Evolutionary conservation across 2,329 filamentous ascomycete species (phyloP).

Genomic region (Colletotrichum sp.): DNA sequence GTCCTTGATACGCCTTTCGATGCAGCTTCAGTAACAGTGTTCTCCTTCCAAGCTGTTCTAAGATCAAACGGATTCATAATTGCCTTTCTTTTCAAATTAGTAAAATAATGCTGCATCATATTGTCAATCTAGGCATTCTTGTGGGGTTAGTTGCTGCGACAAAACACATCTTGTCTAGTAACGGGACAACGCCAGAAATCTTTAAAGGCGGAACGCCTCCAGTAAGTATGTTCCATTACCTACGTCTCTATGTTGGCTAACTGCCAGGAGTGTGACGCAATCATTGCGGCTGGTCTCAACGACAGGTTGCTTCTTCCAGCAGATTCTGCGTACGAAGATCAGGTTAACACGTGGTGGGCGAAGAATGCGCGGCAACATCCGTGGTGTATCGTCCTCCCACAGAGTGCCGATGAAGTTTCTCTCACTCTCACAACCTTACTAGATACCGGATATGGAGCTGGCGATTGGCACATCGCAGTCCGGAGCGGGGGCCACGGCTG

Average conservation of each 20-base stretch:
- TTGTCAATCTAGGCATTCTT: neutral
- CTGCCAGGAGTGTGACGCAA: conserved; percentile 2
- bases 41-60: accelerated
- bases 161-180: neutral
- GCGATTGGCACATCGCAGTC: conserved; percentile 46
- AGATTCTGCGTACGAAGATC: neutral
- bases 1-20: neutral
- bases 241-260: neutral
- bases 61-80: accelerated
- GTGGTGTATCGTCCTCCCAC: conserved; percentile 29
- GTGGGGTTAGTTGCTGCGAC: neutral
- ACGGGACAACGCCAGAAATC: neutral
- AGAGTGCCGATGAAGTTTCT: conserved; percentile 26
- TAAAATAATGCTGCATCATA: neutral
- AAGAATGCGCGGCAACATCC: conserved; percentile 23
- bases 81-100: neutral
- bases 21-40: neutral
- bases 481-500: conserved; percentile 49
- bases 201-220: neutral
- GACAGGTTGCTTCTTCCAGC: neutral
- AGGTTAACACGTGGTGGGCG: conserved; percentile 21
- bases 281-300: neutral
- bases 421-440: conserved; percentile 12
- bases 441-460: conserved; percentile 22
- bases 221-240: neutral